Base-by-base conservation (phyloP, 2,329 filamentous ascomycete species). In the Penicillium crustosum region DNA sequence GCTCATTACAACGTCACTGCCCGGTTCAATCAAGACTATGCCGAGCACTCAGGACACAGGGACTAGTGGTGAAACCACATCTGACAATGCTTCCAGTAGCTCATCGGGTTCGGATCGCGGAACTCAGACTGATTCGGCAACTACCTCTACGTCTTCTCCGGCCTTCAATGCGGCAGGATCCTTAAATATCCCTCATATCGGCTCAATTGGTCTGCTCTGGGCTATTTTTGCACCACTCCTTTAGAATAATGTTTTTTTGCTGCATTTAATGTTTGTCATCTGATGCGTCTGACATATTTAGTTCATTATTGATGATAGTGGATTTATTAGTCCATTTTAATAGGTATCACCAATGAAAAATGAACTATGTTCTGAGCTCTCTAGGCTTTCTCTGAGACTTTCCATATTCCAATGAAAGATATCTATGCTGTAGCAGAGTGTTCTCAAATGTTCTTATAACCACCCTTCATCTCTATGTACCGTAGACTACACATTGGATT, bases 181-280 rank as follows among this genome's bases (percentile, higher is more conserved):
- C 8, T 47, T n/a, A 19, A 19, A 33, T 4, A 35, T 38, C 17
- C 25, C 57, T 25, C 47, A 10, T 13, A 33, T 50, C 2, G 57
- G 57, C 19, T 29, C 54, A 4, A 38, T 61, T 13, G 31, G 57
- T 41, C 27, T 57, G 1, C 23, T 60, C 6, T 45, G 59, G 44
- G 50, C 38, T 47, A 13, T 45, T n/a, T 21, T 53, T 7, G 44
- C 36, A 8, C 23, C 57, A 23, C 29, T 61, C 19, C 9, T 61
- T 42, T 60, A 49, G 19, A 35, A 23, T 29, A 2, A 3, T 19
- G 12, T n/a, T 23, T 23, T 42, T 21, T 29, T 36, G 10, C 15
- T 44, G 12, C 15, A 15, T 35, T 44, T 35, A 9, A 15, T 10
- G n/a, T 27, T n/a, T 2, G 13, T 23, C 4, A 7, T 25, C 39